Base-by-base conservation (phyloP, 306 rosid species). In the Glycine latifolia region DNA sequence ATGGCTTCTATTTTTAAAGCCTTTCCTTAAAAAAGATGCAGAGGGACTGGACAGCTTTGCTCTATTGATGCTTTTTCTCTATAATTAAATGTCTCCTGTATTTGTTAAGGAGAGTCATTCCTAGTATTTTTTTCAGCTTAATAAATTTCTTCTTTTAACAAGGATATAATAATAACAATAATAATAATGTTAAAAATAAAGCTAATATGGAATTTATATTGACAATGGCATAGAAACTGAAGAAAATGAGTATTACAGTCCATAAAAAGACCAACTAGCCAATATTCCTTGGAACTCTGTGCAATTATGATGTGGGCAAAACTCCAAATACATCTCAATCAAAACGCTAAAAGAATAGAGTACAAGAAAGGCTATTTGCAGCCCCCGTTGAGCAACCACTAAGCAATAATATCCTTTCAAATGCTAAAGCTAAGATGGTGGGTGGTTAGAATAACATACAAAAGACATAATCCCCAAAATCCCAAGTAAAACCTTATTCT, bases 401-500 rank as follows among this genome's bases (percentile, higher is more conserved):
- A 62, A 76, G 35, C 47, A 47, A 20, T 48, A 46, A 14, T 61
- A 61, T 62, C 61, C 60, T 61, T 9, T 60, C 8, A 61, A 41
- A 75, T 20, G 46, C 71, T 13, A 76, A 13, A 61, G 59, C 15
- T 60, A 13, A 61, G 47, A 61, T 60, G 60, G 17, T 20, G 44
- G 12, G 5, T 20, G 58, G 46, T 75, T 60, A 58, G 69, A 43
- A 20, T 41, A 75, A 75, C 14, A 58, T 39, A 12, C 12, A n/a
- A 15, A 41, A 41, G 13, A 0, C 0, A 26, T 26, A 61, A 61
- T 44, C 31, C 31, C 33, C 43, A 20, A 11, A 60, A 11, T 7
- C 79, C 44, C 14, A 59, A 75, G 12, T 9, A 59, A 76, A 75
- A 16, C 55, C 79, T 59, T 12, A 41, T 37, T 16, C 79, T 59